Evolutionary conservation across 179 eudicot species (phyloP).

Genomic region (Drosera spatulata): DNA sequence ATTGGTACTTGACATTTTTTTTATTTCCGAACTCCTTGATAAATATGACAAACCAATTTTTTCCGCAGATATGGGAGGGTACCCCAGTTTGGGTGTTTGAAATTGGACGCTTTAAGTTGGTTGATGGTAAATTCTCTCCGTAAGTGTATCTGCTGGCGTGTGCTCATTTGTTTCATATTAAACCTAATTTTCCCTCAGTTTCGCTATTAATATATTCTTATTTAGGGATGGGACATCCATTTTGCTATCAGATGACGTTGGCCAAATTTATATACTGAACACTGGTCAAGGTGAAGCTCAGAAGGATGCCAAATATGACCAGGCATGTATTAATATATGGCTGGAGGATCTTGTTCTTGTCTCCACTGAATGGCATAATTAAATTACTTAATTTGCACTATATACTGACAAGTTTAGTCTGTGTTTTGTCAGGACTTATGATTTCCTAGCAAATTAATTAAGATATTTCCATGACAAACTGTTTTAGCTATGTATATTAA

Average conservation of each 20-base stretch:
- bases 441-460: too few relatives aligned
- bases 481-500: too few relatives aligned
- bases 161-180: neutral
- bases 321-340: constrained; percentile 27
- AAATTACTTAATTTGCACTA: too few relatives aligned
- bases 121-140: constrained; percentile 98
- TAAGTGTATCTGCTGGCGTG: constrained; percentile 29
- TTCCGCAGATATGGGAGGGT: constrained; percentile 92
- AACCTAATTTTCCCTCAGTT: neutral
- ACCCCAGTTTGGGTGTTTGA: constrained; percentile 70
- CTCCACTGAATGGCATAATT: too few relatives aligned
- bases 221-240: constrained; percentile 95
- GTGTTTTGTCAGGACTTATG: too few relatives aligned
- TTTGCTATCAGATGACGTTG: constrained; percentile 90
- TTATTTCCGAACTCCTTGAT: neutral
- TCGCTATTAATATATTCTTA: constrained; percentile 1
- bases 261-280: constrained; percentile 72
- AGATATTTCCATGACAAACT: too few relatives aligned
- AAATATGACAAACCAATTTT: neutral
- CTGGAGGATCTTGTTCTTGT: too few relatives aligned
- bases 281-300: constrained; percentile 93
- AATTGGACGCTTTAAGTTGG: constrained; percentile 90
- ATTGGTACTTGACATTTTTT: constrained; percentile 1
- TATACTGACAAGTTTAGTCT: too few relatives aligned
- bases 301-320: constrained; percentile 85